phyloP scores from a whole-genome alignment of 306 rosid genomes.

The Delonix regia region DNA sequence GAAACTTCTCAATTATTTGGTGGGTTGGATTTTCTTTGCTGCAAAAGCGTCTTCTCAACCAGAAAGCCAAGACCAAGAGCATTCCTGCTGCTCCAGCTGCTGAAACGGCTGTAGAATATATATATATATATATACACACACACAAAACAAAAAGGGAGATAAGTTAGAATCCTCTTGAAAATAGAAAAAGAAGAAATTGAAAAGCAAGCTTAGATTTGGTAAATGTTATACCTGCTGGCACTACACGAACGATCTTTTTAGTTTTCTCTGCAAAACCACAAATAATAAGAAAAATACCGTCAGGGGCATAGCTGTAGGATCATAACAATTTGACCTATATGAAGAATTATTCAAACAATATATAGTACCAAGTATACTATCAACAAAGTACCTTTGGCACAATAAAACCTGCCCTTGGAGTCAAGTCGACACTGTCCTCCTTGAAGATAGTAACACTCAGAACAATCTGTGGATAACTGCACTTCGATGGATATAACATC shows the following conservation, averaged over 20 bases:
- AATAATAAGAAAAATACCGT: neutral
- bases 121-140: too few relatives aligned
- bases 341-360: neutral
- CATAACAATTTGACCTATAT: neutral
- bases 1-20: constrained; percentile 43
- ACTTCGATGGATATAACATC: constrained; percentile 25
- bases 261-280: neutral
- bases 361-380: neutral
- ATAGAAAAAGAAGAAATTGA: neutral
- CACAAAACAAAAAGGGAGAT: too few relatives aligned
- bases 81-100: neutral
- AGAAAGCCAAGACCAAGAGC: neutral
- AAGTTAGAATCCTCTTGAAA: neutral
- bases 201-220: neutral
- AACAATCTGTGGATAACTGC: constrained; percentile 19
- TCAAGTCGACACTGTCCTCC: constrained; percentile 37
- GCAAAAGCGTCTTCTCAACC: neutral
- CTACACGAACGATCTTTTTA: neutral
- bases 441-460: constrained; percentile 1
- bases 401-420: constrained; percentile 6
- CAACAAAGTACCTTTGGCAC: constrained; percentile 32
- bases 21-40: constrained; percentile 28
- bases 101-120: constrained; percentile 8
- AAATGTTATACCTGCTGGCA: constrained; percentile 1
- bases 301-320: neutral